Conservation (phyloP, 2,329 filamentous ascomycete species). For the Diaporthe longicolla region DNA sequence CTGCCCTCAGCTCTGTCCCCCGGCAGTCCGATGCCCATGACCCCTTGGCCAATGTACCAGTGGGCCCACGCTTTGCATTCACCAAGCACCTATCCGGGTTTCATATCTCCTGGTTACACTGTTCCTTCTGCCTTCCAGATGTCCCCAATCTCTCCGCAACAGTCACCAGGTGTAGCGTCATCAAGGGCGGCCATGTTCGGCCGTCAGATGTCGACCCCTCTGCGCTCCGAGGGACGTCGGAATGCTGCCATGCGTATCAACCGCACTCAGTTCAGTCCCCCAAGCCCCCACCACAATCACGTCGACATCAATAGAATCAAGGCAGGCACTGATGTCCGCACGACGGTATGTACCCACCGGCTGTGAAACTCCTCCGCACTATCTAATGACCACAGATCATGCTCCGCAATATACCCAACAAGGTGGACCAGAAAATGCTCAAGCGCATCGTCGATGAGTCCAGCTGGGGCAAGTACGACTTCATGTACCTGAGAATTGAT, state of each 20-base stretch:
- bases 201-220: conserved; percentile 53
- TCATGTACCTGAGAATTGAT: conserved; percentile 94
- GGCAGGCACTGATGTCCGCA: conserved; percentile 79
- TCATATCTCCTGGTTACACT: conserved; percentile 22
- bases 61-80: conserved; percentile 22
- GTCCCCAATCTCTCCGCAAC: conserved; percentile 42
- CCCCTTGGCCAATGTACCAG: conserved; percentile 35
- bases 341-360: conserved; percentile 67
- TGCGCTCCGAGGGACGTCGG: conserved; percentile 59
- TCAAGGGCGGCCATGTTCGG: conserved; percentile 57
- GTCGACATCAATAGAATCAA: conserved; percentile 73
- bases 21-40: conserved; percentile 3
- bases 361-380: not conserved
- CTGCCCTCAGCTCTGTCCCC: not conserved
- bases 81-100: conserved; percentile 11
- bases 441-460: conserved; percentile 85
- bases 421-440: conserved; percentile 82
- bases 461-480: conserved; percentile 88
- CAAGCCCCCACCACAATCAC: conserved; percentile 69
- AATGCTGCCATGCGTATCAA: conserved; percentile 64
- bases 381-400: conserved; percentile 76
- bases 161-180: conserved; percentile 44
- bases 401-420: conserved; percentile 95
- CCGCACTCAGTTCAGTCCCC: conserved; percentile 59
- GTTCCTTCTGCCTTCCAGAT: conserved; percentile 42